A percentile compares a stretch with the other conserved stretches of the same genome.
Conservation (phyloP, 2,329 filamentous ascomycete genomes). For the Cladobotryum protrusum region DNA sequence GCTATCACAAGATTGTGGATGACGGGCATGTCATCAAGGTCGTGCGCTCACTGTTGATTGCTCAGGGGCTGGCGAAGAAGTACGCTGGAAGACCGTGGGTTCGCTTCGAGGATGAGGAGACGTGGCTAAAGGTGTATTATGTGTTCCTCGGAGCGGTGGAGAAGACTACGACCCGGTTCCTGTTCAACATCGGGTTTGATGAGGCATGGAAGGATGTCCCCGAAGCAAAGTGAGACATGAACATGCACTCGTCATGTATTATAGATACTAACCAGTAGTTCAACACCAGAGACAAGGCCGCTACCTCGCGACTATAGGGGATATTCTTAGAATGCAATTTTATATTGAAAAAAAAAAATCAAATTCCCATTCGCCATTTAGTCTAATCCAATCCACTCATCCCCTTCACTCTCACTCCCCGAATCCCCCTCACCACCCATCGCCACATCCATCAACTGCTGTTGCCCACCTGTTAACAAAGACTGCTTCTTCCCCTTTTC, state of each 20-base stretch:
- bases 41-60: slow-evolving; percentile 61
- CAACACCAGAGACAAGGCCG: neutral
- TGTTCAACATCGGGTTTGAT: slow-evolving; percentile 55
- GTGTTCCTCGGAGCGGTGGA: slow-evolving; percentile 59
- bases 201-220: slow-evolving; percentile 50
- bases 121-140: slow-evolving; percentile 56
- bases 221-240: slow-evolving; percentile 1
- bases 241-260: neutral
- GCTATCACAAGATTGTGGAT: slow-evolving; percentile 50
- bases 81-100: slow-evolving; percentile 45
- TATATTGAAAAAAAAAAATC: slow-evolving; percentile 1
- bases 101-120: slow-evolving; percentile 45
- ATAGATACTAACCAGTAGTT: too few species aligned
- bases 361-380: slow-evolving; percentile 23
- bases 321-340: neutral
- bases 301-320: neutral
- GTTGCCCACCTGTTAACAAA: slow-evolving; percentile 8
- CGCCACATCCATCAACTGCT: slow-evolving; percentile 22
- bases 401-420: slow-evolving; percentile 33
- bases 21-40: slow-evolving; percentile 81
- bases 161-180: slow-evolving; percentile 53
- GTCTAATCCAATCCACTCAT: slow-evolving; percentile 45
- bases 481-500: slow-evolving; percentile 17
- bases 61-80: slow-evolving; percentile 42
- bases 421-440: slow-evolving; percentile 27